phyloP scores from a whole-genome alignment of 2,329 filamentous ascomycete genomes.

The Epichloe bromicola region DNA sequence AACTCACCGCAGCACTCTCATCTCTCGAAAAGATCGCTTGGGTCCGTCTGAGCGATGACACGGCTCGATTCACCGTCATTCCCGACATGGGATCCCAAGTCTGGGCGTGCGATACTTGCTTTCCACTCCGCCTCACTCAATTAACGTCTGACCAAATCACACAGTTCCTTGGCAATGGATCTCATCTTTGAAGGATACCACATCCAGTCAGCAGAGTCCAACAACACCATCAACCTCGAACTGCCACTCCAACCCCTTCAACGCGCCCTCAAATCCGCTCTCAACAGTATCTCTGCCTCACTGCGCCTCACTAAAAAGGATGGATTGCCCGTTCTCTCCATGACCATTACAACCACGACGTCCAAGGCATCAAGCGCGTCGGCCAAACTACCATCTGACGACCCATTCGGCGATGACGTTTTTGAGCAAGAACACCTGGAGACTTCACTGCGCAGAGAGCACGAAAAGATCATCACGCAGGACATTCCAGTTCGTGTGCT shows the following conservation, averaged over 20 bases:
- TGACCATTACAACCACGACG: slow-evolving; percentile 76
- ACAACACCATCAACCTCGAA: slow-evolving; percentile 93
- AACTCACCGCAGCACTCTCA: slow-evolving; percentile 50
- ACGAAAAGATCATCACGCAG: slow-evolving; percentile 87
- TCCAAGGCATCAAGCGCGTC: slow-evolving; percentile 23
- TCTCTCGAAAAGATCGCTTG: slow-evolving; percentile 74
- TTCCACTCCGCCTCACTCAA: not conserved
- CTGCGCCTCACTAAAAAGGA: slow-evolving; percentile 91
- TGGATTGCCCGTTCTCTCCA: slow-evolving; percentile 68
- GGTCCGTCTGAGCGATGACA: slow-evolving; percentile 78
- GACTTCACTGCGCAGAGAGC: slow-evolving; percentile 50
- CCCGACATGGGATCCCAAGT: slow-evolving; percentile 92
- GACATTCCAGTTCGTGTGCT: slow-evolving; percentile 92
- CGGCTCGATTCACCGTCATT: slow-evolving; percentile 87
- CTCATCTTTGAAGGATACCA: slow-evolving; percentile 79
- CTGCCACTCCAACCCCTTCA: slow-evolving; percentile 79
- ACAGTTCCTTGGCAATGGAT: slow-evolving; percentile 51
- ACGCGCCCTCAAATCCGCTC: slow-evolving; percentile 80
- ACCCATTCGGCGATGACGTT: slow-evolving; percentile 27
- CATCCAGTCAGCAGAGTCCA: slow-evolving; percentile 68
- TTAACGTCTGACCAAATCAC: not conserved
- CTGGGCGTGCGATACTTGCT: slow-evolving; percentile 60
- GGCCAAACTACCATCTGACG: slow-evolving; percentile 18
- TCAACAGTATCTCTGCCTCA: slow-evolving; percentile 67
- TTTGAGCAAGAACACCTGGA: slow-evolving; percentile 40